Percentiles rank a stretch among this genome's conserved stretches.
These are phyloP conservation scores for Xylariaceae sp. DNA, from an alignment of 2,329 filamentous ascomycete species.

Conservation along the genomic window DNA sequence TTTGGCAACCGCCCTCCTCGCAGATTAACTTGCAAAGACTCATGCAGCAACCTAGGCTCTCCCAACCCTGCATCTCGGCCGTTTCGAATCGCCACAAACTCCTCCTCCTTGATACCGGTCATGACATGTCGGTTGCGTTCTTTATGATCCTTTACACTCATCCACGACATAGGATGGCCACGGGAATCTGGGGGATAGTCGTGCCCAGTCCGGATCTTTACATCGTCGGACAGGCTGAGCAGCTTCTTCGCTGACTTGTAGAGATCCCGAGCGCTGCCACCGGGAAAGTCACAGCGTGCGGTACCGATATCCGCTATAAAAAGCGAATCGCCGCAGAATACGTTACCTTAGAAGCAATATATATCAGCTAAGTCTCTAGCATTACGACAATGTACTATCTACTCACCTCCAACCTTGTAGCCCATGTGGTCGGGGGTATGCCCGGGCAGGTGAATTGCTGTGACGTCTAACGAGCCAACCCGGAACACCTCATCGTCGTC, in stretches of 20 bases:
- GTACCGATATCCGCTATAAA: conserved; percentile 49
- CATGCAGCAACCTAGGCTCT: conserved; percentile 55
- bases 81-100: conserved; percentile 51
- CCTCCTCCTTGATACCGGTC: conserved; percentile 46
- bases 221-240: conserved; percentile 49
- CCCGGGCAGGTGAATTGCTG: conserved; percentile 61
- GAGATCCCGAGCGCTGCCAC: conserved; percentile 52
- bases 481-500: conserved; percentile 59
- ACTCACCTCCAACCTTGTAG: conserved; percentile 57
- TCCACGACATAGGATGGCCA: conserved; percentile 44
- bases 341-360: conserved; percentile 39
- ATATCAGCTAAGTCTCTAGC: background rate
- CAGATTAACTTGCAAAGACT: conserved; percentile 59
- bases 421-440: conserved; percentile 67
- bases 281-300: conserved; percentile 59
- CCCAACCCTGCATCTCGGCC: conserved; percentile 51
- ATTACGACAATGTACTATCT: background rate
- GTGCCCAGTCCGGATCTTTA: conserved; percentile 60
- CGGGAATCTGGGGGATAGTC: conserved; percentile 55
- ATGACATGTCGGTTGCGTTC: conserved; percentile 55
- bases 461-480: conserved; percentile 53
- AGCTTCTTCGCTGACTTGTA: conserved; percentile 49
- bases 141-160: conserved; percentile 55
- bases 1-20: conserved; percentile 54
- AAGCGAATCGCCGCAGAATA: conserved; percentile 53